Evolutionary conservation across 2,329 filamentous ascomycete genomes (phyloP), one percentile per base, ranked within the genome.

Genomic region (Colletotrichum sp.): DNA sequence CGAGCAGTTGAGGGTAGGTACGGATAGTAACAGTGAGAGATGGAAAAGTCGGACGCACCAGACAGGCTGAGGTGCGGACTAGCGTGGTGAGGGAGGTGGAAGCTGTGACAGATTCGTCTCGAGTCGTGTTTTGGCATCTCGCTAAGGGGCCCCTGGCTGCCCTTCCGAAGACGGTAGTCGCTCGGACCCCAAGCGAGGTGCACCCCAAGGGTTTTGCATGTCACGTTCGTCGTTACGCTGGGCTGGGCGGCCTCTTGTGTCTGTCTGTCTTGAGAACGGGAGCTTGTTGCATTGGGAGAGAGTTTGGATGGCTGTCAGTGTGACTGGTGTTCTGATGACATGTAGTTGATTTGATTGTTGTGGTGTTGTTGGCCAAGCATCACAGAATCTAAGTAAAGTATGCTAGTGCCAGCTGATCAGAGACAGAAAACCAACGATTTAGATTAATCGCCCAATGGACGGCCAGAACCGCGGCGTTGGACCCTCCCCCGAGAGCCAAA

Each of bases 51-150:
- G 71, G 71, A 55, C 30, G 59, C 64, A 74, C 16, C 65, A 57
- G 55, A 30, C 22, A 62, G 62, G 62, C 62, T 72, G 25, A 25
- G 25, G 25, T 25, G 69, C 69, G 64, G 52, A 29, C 65, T 69
- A 74, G 73, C 55, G 66, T 19, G 30, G 66, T 27, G 27, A 63
- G 52, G 62, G 44, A 77, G 69, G 65, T 57, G 72, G 76, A 52
- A 74, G 78, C 79, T 88, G 88, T 88, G 85, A 86, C 88, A 89
- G 85, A 85, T 80, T 77, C 84, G 88, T 90, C 88, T 89, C 87
- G 87, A 82, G 81, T 87, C 77, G 85, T 84, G 88, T 89, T 89
- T 88, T 82, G 83, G 81, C 80, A 80, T 61, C 77, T 77, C 76
- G 80, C 75, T 71, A 75, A 77, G 55, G 39, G 66, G 22, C 49